phyloP scores from a whole-genome alignment of 306 rosid genomes.

The Canavalia ensiformis region DNA sequence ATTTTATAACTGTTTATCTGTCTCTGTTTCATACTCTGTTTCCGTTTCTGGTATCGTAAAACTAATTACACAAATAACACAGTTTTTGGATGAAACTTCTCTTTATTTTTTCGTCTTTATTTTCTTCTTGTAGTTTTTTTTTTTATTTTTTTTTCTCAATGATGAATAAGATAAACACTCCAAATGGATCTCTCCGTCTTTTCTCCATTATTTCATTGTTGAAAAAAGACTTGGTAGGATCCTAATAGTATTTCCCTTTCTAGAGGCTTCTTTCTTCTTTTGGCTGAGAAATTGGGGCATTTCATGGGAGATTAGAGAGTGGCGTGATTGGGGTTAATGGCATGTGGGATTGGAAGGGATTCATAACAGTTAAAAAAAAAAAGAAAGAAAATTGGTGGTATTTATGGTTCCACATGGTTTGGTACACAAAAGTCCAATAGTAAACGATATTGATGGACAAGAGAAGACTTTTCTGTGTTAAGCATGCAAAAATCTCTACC shows the following conservation, averaged over 20 bases:
- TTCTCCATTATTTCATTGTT: too few relatives aligned
- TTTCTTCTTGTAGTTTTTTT: too few relatives aligned
- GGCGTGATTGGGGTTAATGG: background rate
- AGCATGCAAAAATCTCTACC: background rate
- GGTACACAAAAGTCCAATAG: background rate
- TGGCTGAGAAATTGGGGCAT: background rate
- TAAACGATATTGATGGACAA: background rate
- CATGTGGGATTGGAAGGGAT: background rate
- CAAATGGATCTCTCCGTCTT: too few relatives aligned
- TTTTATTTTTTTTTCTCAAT: too few relatives aligned
- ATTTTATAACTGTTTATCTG: background rate
- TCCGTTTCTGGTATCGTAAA: background rate
- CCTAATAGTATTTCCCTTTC: background rate
- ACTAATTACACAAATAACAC: too few relatives aligned
- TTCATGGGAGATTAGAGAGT: background rate
- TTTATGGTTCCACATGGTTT: constrained; percentile 31
- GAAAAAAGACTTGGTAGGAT: too few relatives aligned
- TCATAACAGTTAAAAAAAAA: background rate
- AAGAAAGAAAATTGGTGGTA: background rate
- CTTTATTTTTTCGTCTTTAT: too few relatives aligned
- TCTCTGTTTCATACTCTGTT: background rate
- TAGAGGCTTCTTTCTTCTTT: background rate
- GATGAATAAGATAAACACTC: too few relatives aligned
- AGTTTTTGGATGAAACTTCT: too few relatives aligned
- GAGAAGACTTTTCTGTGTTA: background rate